Evolutionary conservation across 2,329 filamentous ascomycete genomes (phyloP).

Genomic region (Calonectria naviculata): DNA sequence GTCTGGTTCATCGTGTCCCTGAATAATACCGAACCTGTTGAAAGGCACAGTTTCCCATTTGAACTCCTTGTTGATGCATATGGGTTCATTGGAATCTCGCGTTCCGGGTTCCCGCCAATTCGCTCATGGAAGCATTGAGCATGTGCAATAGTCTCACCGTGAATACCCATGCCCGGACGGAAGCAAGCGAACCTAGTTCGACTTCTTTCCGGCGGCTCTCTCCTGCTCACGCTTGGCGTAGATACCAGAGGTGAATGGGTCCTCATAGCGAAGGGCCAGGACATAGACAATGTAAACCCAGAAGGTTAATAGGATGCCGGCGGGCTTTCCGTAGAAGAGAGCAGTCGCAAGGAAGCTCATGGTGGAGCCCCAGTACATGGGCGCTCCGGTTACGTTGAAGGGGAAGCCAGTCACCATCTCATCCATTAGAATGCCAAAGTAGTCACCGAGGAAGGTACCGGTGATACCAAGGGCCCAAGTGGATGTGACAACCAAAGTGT

Average conservation of each 20-base stretch:
- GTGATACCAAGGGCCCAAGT: conserved; percentile 95
- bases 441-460: conserved; percentile 96
- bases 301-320: conserved; percentile 80
- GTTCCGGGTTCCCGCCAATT: not conserved
- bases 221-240: conserved; percentile 85
- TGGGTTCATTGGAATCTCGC: conserved; percentile 21
- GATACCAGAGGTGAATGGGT: conserved; percentile 93
- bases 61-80: conserved; percentile 29
- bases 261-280: conserved; percentile 86
- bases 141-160: conserved; percentile 10
- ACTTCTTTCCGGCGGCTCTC: conserved; percentile 65
- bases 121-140: not conserved
- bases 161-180: conserved; percentile 21
- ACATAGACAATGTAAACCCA: conserved; percentile 84
- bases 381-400: conserved; percentile 89
- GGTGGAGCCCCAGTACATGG: conserved; percentile 97
- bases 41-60: conserved; percentile 37
- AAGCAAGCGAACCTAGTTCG: conserved; percentile 49
- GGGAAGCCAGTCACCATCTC: conserved; percentile 93
- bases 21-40: conserved; percentile 42
- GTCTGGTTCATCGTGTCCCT: conserved; percentile 28
- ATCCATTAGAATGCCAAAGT: conserved; percentile 99
- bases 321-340: conserved; percentile 86
- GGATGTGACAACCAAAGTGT: conserved; percentile 85
- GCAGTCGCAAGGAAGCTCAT: conserved; percentile 92